Conservation (phyloP, 768 basidiomycete species). For the Phlebiopsis gigantea region DNA sequence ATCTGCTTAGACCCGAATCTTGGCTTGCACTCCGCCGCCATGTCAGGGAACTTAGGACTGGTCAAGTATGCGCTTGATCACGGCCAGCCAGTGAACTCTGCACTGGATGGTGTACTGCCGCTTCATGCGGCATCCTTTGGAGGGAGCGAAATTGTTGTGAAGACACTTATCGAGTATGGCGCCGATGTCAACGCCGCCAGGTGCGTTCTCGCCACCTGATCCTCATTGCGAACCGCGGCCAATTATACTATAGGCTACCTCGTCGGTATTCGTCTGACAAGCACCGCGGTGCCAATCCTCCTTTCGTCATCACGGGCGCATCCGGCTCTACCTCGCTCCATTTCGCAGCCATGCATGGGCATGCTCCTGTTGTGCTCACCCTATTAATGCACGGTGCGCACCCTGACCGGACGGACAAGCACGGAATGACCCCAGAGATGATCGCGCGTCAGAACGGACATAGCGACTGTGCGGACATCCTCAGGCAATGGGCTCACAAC, state of each 20-base stretch:
- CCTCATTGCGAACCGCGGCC: not conserved
- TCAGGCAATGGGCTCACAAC: conserved; percentile 62
- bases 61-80: conserved; percentile 90
- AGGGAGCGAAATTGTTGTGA: conserved; percentile 84
- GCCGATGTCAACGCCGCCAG: conserved; percentile 98
- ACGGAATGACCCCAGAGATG: conserved; percentile 82
- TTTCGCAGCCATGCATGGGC: conserved; percentile 95
- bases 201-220: conserved; percentile 35
- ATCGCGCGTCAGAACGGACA: conserved; percentile 80
- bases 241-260: conserved; percentile 45
- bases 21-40: conserved; percentile 72
- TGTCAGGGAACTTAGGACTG: conserved; percentile 85
- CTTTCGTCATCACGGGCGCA: conserved; percentile 52
- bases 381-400: conserved; percentile 84
- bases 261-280: conserved; percentile 70
- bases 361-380: conserved; percentile 68
- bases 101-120: conserved; percentile 94
- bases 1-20: conserved; percentile 58
- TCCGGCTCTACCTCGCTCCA: conserved; percentile 95
- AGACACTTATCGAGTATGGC: conserved; percentile 83
- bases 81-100: conserved; percentile 95
- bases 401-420: conserved; percentile 81
- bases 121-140: conserved; percentile 93
- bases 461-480: conserved; percentile 67
- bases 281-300: conserved; percentile 50